Conservation (phyloP, 2,329 filamentous ascomycete genomes). For the Thielaviopsis musarum region DNA sequence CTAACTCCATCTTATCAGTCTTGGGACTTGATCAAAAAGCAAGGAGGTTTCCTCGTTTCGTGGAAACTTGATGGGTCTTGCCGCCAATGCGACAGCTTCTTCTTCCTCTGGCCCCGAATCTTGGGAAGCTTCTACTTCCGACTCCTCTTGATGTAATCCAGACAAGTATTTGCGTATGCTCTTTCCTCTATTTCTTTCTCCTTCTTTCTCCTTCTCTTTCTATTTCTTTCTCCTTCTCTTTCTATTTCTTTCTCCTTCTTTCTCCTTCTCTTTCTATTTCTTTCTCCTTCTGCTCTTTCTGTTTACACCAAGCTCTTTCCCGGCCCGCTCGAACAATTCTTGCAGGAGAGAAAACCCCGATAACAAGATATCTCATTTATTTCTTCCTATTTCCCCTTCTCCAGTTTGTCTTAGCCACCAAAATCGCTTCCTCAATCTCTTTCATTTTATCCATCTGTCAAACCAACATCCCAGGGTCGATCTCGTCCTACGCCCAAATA, state of each 20-base stretch:
- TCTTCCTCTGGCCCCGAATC: not conserved
- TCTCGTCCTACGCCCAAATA: not conserved
- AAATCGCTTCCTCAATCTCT: not conserved
- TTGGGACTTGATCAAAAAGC: too few species aligned
- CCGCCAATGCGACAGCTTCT: not conserved
- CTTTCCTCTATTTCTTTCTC: not conserved
- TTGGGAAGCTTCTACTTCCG: not conserved
- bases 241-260: conserved; percentile 1
- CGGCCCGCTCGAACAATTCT: not conserved
- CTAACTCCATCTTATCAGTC: too few species aligned
- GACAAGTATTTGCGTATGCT: not conserved
- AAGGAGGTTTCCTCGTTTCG: too few species aligned
- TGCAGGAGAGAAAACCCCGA: not conserved
- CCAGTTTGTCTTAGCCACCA: too few species aligned
- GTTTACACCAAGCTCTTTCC: not conserved
- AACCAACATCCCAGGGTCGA: not conserved
- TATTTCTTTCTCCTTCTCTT: not conserved
- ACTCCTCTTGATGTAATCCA: too few species aligned
- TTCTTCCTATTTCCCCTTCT: too few species aligned
- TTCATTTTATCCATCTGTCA: not conserved
- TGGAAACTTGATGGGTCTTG: not conserved
- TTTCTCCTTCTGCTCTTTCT: not conserved
- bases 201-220: not conserved
- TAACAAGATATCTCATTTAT: too few species aligned
- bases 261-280: not conserved